Evolutionary conservation across 441 rosid genomes (phyloP).

Genomic region (Dalechampia spathulata): DNA sequence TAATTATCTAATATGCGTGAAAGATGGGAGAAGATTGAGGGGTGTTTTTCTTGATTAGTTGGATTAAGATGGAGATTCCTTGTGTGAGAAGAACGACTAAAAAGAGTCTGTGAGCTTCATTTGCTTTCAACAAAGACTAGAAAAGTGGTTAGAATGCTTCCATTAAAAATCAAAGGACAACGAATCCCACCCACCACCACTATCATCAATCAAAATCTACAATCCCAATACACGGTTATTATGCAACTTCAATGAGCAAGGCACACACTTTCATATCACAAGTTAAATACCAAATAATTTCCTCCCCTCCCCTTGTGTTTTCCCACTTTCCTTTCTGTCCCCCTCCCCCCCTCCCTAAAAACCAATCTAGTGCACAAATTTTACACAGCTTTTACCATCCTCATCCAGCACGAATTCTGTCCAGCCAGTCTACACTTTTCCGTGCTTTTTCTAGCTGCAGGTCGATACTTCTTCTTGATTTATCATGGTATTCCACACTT

Average conservation of each 20-base stretch:
- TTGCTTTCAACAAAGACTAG: slow-evolving; percentile 5
- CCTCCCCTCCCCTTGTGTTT: not conserved
- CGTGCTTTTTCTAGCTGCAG: slow-evolving; percentile 66
- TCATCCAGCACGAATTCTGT: slow-evolving; percentile 40
- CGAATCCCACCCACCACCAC: not conserved
- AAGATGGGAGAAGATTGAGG: too few species aligned
- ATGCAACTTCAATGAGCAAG: slow-evolving; percentile 8
- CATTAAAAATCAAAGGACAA: slow-evolving; percentile 18
- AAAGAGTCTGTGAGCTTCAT: slow-evolving; percentile 1
- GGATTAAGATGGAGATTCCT: too few species aligned
- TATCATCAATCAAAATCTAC: slow-evolving; percentile 7
- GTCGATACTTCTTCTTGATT: slow-evolving; percentile 75
- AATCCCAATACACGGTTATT: slow-evolving; percentile 12
- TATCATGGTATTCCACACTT: slow-evolving; percentile 84
- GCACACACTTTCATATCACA: slow-evolving; percentile 8
- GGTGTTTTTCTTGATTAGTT: too few species aligned
- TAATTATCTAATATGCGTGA: too few species aligned
- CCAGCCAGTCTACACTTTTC: slow-evolving; percentile 89
- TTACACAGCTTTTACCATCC: slow-evolving; percentile 3
- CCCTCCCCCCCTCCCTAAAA: not conserved
- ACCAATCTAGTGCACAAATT: slow-evolving; percentile 12
- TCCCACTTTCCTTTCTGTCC: not conserved
- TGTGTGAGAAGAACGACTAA: too few species aligned
- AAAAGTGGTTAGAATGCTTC: slow-evolving; percentile 18
- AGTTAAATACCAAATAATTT: slow-evolving; percentile 7